These are phyloP conservation scores for Tuctoria greenei DNA, from an alignment of 176 grass and related monocot genomes.

Conservation along the genomic window DNA sequence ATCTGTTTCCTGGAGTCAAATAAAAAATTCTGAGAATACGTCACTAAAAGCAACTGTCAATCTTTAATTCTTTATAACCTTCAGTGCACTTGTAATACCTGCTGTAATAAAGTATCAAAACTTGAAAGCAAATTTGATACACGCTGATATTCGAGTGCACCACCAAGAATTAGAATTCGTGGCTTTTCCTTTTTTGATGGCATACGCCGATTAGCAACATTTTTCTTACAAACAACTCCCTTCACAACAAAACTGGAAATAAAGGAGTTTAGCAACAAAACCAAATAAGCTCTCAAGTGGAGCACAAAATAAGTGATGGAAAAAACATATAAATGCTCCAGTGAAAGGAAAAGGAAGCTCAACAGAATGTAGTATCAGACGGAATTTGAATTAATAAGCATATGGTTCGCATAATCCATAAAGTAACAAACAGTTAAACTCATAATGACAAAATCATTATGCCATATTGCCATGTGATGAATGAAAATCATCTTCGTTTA, in stretches of 20 bases:
- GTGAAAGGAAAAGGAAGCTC: constrained; percentile 20
- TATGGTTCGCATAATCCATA: constrained; percentile 21
- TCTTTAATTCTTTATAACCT: not conserved
- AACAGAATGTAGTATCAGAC: constrained; percentile 7
- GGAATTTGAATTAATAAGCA: constrained; percentile 26
- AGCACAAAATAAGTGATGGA: constrained; percentile 28
- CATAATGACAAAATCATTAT: constrained; percentile 21
- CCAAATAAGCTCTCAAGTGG: constrained; percentile 22
- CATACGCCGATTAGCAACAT: constrained; percentile 92
- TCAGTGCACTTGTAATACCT: constrained; percentile 51
- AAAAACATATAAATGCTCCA: constrained; percentile 20
- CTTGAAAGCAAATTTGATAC: constrained; percentile 97
- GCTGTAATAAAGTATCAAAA: constrained; percentile 98
- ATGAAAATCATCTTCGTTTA: not conserved
- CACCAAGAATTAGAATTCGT: constrained; percentile 80
- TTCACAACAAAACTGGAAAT: constrained; percentile 75
- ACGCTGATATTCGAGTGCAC: constrained; percentile 97
- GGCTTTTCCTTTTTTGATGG: constrained; percentile 69
- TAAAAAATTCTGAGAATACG: constrained; percentile 33
- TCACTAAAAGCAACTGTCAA: constrained; percentile 20
- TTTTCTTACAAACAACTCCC: constrained; percentile 99
- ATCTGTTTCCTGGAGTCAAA: constrained; percentile 78
- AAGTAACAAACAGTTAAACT: not conserved
- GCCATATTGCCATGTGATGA: constrained; percentile 8
- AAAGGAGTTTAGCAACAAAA: constrained; percentile 11